Evolutionary conservation across 108 stramenopile species (phyloP), one percentile per base, ranked within the genome.

Genomic region (Discostella pseudostelligera): DNA sequence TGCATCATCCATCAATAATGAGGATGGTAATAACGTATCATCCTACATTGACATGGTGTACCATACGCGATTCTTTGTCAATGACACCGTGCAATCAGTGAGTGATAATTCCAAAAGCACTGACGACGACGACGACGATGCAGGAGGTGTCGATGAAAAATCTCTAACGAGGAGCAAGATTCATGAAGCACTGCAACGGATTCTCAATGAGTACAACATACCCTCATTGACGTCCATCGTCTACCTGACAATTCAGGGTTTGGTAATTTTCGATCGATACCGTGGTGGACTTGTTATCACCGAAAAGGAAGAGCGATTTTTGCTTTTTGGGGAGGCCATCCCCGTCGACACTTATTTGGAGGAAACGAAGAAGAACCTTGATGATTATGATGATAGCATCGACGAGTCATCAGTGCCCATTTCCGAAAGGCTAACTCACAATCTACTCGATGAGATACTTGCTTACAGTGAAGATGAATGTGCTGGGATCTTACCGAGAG

Each of bases 391-490:
- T 8, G 40, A 46, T 32, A 17, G 8, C 36, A 13, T 0, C 43
- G 26, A 26, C 13, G 20, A 13, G 16, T n/a, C 59, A 55, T 22
- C 67, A 2, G 29, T 24, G 35, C 56, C 47, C 53, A 62, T 76
- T 28, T 55, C 68, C 40, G 74, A 76, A 53, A 44, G 61, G 39
- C 67, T 76, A 5, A 64, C 46, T 32, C 67, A 76, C 43, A 66
- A 76, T 21, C n/a, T 76, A 4, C 61, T 76, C 12, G 61, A 76
- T 7, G 56, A 76, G 22, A 76, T 76, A 47, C 62, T 76, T 8
- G 62, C 67, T 8, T 76, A 56, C 48, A 48, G 55, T 16, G 42
- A 62, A 10, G 67, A 64, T 58, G 74, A 67, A 36, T 51, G 49
- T 49, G 36, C 45, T 35, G 67, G 24, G 11, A 53, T 68, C 12